A percentile compares a stretch with the other conserved stretches of the same genome.
Conservation (phyloP, 306 rosid species). For the Alnus glutinosa region DNA sequence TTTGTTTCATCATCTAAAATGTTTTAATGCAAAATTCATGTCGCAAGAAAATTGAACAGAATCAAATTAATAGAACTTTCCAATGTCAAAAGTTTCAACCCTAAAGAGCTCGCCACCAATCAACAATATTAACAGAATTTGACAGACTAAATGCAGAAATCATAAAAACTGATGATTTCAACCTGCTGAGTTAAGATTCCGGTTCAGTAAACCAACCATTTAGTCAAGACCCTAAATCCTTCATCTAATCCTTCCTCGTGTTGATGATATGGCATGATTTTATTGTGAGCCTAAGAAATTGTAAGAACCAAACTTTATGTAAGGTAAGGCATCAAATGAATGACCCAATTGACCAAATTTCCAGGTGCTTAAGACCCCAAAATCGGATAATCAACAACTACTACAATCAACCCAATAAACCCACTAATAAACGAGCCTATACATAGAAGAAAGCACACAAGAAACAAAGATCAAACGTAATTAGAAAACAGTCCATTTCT, state of each 20-base stretch:
- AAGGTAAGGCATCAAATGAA: slow-evolving; percentile 8
- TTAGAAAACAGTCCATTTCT: background rate
- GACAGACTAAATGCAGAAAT: background rate
- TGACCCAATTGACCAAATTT: slow-evolving; percentile 15
- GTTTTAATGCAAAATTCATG: background rate
- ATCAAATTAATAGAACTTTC: background rate
- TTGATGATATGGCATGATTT: slow-evolving; percentile 4
- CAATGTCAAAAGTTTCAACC: background rate
- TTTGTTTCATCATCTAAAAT: background rate
- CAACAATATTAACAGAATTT: background rate
- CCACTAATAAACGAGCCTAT: slow-evolving; percentile 12
- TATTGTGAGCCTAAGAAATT: background rate
- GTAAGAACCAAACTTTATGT: slow-evolving; percentile 10
- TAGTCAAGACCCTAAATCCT: background rate
- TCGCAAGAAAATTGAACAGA: background rate
- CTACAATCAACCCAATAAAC: background rate
- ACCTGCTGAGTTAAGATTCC: background rate
- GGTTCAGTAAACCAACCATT: background rate
- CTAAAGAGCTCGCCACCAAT: background rate
- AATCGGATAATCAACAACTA: slow-evolving; percentile 7
- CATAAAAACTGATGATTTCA: background rate
- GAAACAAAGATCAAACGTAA: background rate
- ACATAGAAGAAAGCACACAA: background rate
- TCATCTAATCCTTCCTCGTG: background rate
- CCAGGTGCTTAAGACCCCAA: slow-evolving; percentile 19